A percentile compares a stretch with the other conserved stretches of the same genome.
phyloP scores from a whole-genome alignment of 2,329 filamentous ascomycete species.

The Colletotrichum chlorophyti region DNA sequence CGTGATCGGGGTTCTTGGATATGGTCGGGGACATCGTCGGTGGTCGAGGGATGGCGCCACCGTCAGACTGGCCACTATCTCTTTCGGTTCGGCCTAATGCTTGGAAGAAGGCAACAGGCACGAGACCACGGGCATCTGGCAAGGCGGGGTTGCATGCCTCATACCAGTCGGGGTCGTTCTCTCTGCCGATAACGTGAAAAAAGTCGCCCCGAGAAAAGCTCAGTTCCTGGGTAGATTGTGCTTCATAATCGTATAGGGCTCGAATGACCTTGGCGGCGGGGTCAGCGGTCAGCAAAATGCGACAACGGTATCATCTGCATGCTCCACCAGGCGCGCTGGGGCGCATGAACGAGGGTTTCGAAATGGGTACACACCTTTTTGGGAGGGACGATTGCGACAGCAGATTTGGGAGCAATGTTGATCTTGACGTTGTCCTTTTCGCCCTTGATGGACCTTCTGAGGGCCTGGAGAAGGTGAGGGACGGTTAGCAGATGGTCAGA shows the following conservation, averaged over 20 bases:
- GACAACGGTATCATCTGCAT: neutral
- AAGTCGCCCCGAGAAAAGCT: slow-evolving; percentile 96
- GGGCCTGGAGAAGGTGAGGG: slow-evolving; percentile 65
- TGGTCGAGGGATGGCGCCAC: slow-evolving; percentile 51
- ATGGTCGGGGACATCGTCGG: slow-evolving; percentile 45
- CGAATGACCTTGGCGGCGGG: slow-evolving; percentile 79
- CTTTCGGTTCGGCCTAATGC: slow-evolving; percentile 89
- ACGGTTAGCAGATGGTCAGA: slow-evolving; percentile 44
- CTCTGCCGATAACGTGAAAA: slow-evolving; percentile 95
- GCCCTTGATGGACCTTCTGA: slow-evolving; percentile 89
- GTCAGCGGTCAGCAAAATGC: slow-evolving; percentile 31
- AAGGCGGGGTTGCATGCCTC: slow-evolving; percentile 95
- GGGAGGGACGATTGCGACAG: slow-evolving; percentile 86
- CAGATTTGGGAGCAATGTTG: slow-evolving; percentile 83
- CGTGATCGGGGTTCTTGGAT: slow-evolving; percentile 75
- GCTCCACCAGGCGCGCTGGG: neutral
- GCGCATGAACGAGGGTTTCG: slow-evolving; percentile 13
- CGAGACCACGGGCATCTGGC: slow-evolving; percentile 85
- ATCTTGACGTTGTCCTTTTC: slow-evolving; percentile 81
- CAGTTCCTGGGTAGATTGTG: slow-evolving; percentile 78
- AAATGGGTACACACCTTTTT: slow-evolving; percentile 79
- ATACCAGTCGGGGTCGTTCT: slow-evolving; percentile 96
- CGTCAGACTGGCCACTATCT: slow-evolving; percentile 79
- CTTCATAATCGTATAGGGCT: slow-evolving; percentile 91
- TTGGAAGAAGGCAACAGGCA: slow-evolving; percentile 94